Evolutionary conservation across 345 rosid species (phyloP), one percentile per base, ranked within the genome.

Genomic region (Ceriops tagal): DNA sequence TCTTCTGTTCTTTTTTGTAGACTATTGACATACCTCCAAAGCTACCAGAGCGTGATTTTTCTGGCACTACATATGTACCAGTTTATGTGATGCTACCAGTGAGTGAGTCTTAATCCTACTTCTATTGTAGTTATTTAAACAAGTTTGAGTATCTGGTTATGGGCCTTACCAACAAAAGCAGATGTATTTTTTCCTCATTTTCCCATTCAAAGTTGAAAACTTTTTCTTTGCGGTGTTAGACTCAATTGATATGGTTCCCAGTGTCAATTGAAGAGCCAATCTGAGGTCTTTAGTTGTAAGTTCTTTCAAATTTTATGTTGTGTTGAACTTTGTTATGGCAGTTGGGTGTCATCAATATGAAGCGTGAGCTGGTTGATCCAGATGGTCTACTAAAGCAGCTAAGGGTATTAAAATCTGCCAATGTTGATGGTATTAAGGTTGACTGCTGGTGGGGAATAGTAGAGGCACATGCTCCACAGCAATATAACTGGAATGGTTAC

Each of bases 391-490:
- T 84, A 66, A 90, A 89, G 82, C 93, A 90, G 79, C 83, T 95
- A 58, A 84, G 88, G 78, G 77, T 79, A 53, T 83, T 96, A 83
- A 90, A 90, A 75, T 85, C 99, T 68, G 73, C 87, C 67, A 85
- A 83, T 69, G 82, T 89, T 31, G 97, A 96, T 79, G 98, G 99
- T 35, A 84, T 92, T 58, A 84, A 83, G 84, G 92, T 90, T 66
- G 92, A 96, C 75, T 96, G 99, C 82, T 96, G 99, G 99, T 92
- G 99, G 99, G 99, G 99, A 69, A 89, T 95, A 78, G 98, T 89
- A 31, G 98, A 96, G 83, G 93, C 92, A 65, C 91, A 87, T 78
- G 79, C 84, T 55, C 98, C 99, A 3, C 92, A 71, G 71, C 92
- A 89, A 68, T 96, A 92, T 83, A 90, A 85, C 69, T 96, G 99